Evolutionary conservation across 2,329 filamentous ascomycete genomes (phyloP), one percentile per base, ranked within the genome.

Genomic region (Aureobasidium subglaciale): DNA sequence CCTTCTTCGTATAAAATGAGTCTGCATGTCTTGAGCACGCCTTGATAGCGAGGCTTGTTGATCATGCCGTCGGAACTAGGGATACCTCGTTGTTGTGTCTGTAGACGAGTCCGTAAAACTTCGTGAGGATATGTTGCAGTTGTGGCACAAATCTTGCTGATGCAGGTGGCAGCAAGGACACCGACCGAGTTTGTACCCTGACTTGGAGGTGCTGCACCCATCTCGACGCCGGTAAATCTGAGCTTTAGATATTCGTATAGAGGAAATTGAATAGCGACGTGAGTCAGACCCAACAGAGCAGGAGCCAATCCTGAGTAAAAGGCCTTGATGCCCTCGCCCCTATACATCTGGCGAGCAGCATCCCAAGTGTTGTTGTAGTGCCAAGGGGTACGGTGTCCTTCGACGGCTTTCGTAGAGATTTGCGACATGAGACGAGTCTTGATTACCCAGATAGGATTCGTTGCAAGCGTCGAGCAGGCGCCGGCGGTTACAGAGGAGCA

Each of bases 371-470:
- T 90, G 62, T 78, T 82, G 71, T 99, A 99, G 68, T 96, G 88
- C 90, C 91, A 97, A 27, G 86, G 86, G n/a, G 84, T 80, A 55
- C 83, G 79, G 50, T 82, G 73, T 56, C 73, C 71, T 65, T 73
- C 76, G 29, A 72, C 78, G 61, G 80, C 75, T 59, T 74, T 77
- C 34, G 76, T 70, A 61, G 81, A 84, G 20, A 84, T 87, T 74
- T 97, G 93, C 34, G 93, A 96, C 93, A 97, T 97, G 63, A 99
- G 81, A 62, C 93, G 82, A 46, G 93, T 99, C 74, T 99, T 99
- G 75, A 99, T 96, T 34, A 99, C 93, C 93, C 93, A 99, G 59
- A 99, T 99, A 1, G 93, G 93, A 70, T 97, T 99, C 22, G 93
- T 99, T 60, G 86, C 87, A 60, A 97, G 80, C 4, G 93, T 99